Percentiles rank a stretch among this genome's conserved stretches.
Evolutionary conservation across 345 rosid genomes (phyloP).

Genomic region (Trapa bicornis): DNA sequence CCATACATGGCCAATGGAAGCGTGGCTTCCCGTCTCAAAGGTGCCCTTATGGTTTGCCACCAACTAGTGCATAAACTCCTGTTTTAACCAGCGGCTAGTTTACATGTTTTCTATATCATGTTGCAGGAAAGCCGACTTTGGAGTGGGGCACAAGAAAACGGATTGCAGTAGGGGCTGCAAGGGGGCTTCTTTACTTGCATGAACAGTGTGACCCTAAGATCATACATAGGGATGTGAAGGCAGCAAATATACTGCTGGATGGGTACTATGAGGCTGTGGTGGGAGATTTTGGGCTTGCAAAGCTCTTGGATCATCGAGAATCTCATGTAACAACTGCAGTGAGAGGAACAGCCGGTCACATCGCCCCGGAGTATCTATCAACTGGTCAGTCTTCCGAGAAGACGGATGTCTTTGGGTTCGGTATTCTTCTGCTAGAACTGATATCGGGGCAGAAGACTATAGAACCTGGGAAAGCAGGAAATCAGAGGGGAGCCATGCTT

Average conservation of each 20-base stretch:
- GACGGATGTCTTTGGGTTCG: constrained; percentile 92
- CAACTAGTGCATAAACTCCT: neutral
- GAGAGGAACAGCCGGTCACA: constrained; percentile 93
- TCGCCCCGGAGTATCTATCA: constrained; percentile 89
- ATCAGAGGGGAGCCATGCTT: constrained; percentile 80
- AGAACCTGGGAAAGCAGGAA: constrained; percentile 66
- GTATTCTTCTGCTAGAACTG: constrained; percentile 75
- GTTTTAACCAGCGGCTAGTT: neutral
- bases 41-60: constrained; percentile 15
- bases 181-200: constrained; percentile 85
- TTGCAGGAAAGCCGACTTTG: constrained; percentile 59
- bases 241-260: constrained; percentile 87
- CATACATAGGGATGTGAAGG: constrained; percentile 91
- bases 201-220: constrained; percentile 98
- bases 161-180: constrained; percentile 82
- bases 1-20: constrained; percentile 98
- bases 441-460: constrained; percentile 78
- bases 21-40: constrained; percentile 82
- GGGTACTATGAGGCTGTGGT: constrained; percentile 78
- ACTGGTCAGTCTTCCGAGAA: constrained; percentile 94
- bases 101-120: neutral
- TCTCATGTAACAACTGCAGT: constrained; percentile 93
- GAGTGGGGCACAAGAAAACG: constrained; percentile 90
- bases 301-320: constrained; percentile 74
- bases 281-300: constrained; percentile 93